Evolutionary conservation across 768 basidiomycete genomes (phyloP), one percentile per base, ranked within the genome.

Genomic region (Russula sp.): DNA sequence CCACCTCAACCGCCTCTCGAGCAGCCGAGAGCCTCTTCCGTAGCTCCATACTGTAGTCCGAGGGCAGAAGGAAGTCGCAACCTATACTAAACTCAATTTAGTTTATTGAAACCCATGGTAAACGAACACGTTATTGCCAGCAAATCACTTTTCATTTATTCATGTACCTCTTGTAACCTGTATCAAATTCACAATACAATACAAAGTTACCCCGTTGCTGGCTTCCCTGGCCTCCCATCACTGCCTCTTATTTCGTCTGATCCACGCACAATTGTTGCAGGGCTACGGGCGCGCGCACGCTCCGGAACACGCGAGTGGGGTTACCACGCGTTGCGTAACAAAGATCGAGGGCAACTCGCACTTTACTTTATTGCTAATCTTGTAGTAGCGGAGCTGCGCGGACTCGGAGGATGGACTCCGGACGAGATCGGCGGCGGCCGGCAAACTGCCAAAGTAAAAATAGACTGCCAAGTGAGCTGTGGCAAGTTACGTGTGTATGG

Each of bases 1-100:
- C 66, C 94, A 95, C 72, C 76, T 94, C 57, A 94, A 94, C 72
- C 81, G 87, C 52, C 80, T 94, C 16, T 91, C 89, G 10, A 91
- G 88, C 71, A 91, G 87, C 69, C 78, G 84, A 31, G 91, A 92
- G 74, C 91, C 91, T 2, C 74, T 92, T 52, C 89, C 81, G 27
- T 89, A 74, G 40, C 3, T 45, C 37, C 53, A 32, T 27, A 9
- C 14, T 22, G 8, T 16, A 2, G 32, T 50, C 57, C 49, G 49
- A 59, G 57, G 48, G 45, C 11, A 16, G 52, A 22, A 14, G 18
- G 44, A n/a, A 4, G 18, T 6, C 18, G 16, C 18, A 18, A 42
- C 40, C 40, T 10, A 42, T 14, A 42, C 14, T 10, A 44, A 44
- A 13, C 42, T n/a, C 18, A 44, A 44, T 18, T 13, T n/a, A 42